Percentiles rank a stretch among this genome's conserved stretches.
Conservation (phyloP, 441 rosid genomes). For the Francoa sonchifolia region DNA sequence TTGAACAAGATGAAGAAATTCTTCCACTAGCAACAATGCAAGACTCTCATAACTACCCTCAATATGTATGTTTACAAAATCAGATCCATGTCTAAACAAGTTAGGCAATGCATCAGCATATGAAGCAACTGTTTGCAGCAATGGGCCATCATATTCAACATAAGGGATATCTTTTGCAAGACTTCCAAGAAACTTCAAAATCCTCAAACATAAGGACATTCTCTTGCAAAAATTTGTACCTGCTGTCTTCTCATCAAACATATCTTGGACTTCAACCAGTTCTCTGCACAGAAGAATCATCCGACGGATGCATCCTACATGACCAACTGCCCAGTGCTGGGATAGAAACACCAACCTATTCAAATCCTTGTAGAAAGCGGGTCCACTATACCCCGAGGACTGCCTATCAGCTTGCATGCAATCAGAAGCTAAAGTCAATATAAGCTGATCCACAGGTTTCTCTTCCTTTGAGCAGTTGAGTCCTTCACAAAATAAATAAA, state of each 20-base stretch:
- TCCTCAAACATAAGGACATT: slow-evolving; percentile 62
- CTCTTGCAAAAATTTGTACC: slow-evolving; percentile 47
- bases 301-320: slow-evolving; percentile 51
- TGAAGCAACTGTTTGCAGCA: slow-evolving; percentile 68
- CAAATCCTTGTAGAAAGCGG: slow-evolving; percentile 36
- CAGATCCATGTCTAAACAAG: slow-evolving; percentile 52
- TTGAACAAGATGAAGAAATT: slow-evolving; percentile 75
- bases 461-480: slow-evolving; percentile 63
- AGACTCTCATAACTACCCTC: slow-evolving; percentile 83
- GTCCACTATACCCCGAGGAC: slow-evolving; percentile 28
- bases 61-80: slow-evolving; percentile 42
- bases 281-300: slow-evolving; percentile 55
- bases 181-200: slow-evolving; percentile 70
- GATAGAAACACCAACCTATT: slow-evolving; percentile 49
- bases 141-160: slow-evolving; percentile 51
- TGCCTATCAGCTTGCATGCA: slow-evolving; percentile 51
- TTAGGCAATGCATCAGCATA: slow-evolving; percentile 52
- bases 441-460: slow-evolving; percentile 61
- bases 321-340: slow-evolving; percentile 87
- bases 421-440: slow-evolving; percentile 69
- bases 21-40: slow-evolving; percentile 63
- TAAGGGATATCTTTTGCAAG: slow-evolving; percentile 51
- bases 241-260: slow-evolving; percentile 49
- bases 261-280: slow-evolving; percentile 47
- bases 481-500: slow-evolving; percentile 26